Base-by-base conservation (phyloP, 2,329 filamentous ascomycete species). In the Phialocephala sp. region DNA sequence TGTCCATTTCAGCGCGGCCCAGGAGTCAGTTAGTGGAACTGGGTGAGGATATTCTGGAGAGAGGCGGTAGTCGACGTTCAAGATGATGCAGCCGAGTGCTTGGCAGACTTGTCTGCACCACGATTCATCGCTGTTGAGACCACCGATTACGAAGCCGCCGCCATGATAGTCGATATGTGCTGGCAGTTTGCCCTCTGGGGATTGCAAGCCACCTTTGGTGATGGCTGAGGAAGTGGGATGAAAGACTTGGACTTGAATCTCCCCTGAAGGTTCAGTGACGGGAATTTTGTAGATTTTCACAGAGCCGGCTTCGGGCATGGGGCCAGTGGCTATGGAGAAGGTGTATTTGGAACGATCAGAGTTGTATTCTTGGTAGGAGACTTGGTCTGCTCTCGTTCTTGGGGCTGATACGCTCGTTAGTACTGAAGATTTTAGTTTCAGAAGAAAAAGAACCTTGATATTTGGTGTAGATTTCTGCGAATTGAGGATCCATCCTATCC, bases 1-100 rank as follows among this genome's bases (percentile, higher is more conserved):
- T 6, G 59, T 72, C 80, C 80, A 84, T 70, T 79, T 72, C 43
- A 83, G 63, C 9, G 77, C 78, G 60, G 82, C 80, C 79, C 79
- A 83, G 41, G 74, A 74, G 66, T 84, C 82, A 15, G 78, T 72
- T n/a, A 79, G 74, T 18, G 78, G 78, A 6, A 77, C 76, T 1
- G 82, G 82, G 66, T 82, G 84, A 12, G 77, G 77, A 68, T 79
- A 74, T 59, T 84, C 79, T 0, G 82, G 82, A 0, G 81, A 80
- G 9, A 84, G 73, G 18, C 71, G 59, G 57, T 82, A 82, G 24
- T 77, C 76, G 2, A 81, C 75, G 66, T 64, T 59, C 59, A 69
- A 18, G 18, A 64, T n/a, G 2, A 59, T 37, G 11, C 63, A 67
- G 4, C 70, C 70, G 1, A 71, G 52, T 4, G 47, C 57, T 56